Conservation (phyloP, 495 filamentous ascomycete genomes). For the Daldinia concentrica region DNA sequence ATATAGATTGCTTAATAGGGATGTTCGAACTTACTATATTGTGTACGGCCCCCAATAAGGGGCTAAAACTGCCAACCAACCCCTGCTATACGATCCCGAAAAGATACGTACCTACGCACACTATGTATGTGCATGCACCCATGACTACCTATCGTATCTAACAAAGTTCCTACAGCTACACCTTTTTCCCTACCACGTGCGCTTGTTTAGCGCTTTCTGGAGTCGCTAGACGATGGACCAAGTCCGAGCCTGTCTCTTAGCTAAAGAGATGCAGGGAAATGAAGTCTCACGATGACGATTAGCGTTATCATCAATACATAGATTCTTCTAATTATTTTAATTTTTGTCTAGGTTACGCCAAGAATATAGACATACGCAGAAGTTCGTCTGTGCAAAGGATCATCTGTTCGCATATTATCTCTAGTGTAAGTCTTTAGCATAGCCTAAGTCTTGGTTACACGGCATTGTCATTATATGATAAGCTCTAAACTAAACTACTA, state of each 20-base stretch:
- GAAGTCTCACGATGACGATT: neutral
- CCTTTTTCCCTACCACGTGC: neutral
- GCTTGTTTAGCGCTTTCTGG: slow-evolving; percentile 1
- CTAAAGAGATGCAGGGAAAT: neutral
- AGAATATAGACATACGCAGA: no score
- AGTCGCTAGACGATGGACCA: neutral
- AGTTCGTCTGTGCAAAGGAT: no score
- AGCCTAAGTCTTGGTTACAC: slow-evolving; percentile 7
- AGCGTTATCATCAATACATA: neutral
- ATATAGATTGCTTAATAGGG: slow-evolving; percentile 1
- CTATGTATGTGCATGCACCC: neutral
- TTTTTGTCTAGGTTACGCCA: neutral
- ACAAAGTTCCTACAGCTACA: neutral
- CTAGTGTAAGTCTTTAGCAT: neutral
- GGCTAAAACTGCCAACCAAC: slow-evolving; percentile 1
- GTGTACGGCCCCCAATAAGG: neutral
- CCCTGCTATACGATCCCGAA: slow-evolving; percentile 1
- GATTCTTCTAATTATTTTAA: neutral
- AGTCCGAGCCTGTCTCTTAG: neutral
- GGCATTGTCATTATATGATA: neutral
- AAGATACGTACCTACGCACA: neutral
- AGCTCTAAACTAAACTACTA: neutral
- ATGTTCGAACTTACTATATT: neutral
- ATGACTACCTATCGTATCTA: slow-evolving; percentile 1
- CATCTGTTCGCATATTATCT: neutral